Base-by-base conservation (phyloP, 1,284 basidiomycete species). In the Trametes sp. region DNA sequence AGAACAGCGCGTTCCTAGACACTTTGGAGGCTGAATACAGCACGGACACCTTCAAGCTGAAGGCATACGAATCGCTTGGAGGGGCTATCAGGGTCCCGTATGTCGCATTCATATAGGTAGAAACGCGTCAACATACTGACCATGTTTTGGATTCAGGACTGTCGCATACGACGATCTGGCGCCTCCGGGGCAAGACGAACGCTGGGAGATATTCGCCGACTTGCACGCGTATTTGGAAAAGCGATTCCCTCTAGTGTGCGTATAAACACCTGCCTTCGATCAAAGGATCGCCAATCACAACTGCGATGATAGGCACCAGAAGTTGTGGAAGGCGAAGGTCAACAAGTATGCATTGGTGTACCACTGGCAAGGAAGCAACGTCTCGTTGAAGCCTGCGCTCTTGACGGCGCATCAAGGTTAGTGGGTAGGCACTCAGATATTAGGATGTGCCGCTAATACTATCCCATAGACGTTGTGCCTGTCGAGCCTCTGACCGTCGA, bases 271-370 rank as follows among this genome's bases (percentile, higher is more conserved):
- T 28, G 13, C 7, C 28, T 6, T 11, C 13, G 14, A 4, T 14
- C 4, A 16, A 33, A 33, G 11, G 5, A 11, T 33, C 5, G 31
- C 13, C 23, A 7, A 41, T 26, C 16, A 36, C 14, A 21, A 4
- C 9, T 24, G 23, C 31, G 5, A 10, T 1, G 8, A n/a, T 50
- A 88, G 86, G 1, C 86, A 89, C 69, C 66, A 80, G 29, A 76
- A 75, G n/a, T 76, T 89, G 19, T 74, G 77, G 24, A 74, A 86
- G 64, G 83, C 81, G 2, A 80, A 82, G 57, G 84, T 92, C 59
- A 87, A 89, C 69, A 83, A 84, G 0, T 87, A 87, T 65, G 90
- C 86, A 0, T 75, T 92, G 11, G 78, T 92, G 1, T 91, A 84
- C 68, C 84, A 86, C 38, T 89, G 88, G 84, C 73, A 80, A 45